Evolutionary conservation across 2,329 filamentous ascomycete genomes (phyloP).

Genomic region (Decorospora gaudefroyi): DNA sequence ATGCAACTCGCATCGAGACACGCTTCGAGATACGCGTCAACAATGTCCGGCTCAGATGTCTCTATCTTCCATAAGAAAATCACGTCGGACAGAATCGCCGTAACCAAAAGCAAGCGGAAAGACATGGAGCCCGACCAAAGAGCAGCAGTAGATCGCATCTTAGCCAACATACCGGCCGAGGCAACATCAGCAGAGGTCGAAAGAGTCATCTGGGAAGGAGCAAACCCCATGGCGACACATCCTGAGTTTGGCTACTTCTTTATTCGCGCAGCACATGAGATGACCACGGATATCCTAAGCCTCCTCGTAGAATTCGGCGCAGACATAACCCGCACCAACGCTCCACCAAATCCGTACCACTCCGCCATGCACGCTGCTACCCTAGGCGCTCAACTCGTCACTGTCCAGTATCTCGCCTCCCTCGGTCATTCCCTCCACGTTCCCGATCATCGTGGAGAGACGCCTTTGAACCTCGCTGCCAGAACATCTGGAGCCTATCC

Average conservation of each 20-base stretch:
- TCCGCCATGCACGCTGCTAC: constrained; percentile 40
- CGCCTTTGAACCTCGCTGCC: constrained; percentile 40
- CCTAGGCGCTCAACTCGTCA: constrained; percentile 31
- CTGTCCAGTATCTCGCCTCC: constrained; percentile 34
- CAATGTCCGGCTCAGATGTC: constrained; percentile 30
- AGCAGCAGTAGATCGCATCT: constrained; percentile 36
- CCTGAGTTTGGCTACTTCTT: constrained; percentile 39
- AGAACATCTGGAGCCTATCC: constrained; percentile 32
- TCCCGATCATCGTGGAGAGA: constrained; percentile 35
- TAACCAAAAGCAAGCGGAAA: constrained; percentile 35
- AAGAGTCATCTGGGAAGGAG: constrained; percentile 38
- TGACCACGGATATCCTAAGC: constrained; percentile 29
- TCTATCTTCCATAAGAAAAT: constrained; percentile 36
- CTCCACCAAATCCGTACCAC: constrained; percentile 21
- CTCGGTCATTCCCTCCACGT: constrained; percentile 36
- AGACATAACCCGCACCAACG: constrained; percentile 28
- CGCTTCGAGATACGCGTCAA: constrained; percentile 24
- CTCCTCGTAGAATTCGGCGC: constrained; percentile 40
- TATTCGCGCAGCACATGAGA: constrained; percentile 36
- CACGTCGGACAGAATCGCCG: constrained; percentile 37
- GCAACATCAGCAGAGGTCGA: constrained; percentile 34
- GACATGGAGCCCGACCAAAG: constrained; percentile 31
- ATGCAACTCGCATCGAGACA: constrained; percentile 8
- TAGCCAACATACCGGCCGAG: constrained; percentile 33
- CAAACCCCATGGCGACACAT: constrained; percentile 37